Evolutionary conservation across 371 early-diverging fungal genomes (phyloP).

Genomic region (Haplosporangium sp.): DNA sequence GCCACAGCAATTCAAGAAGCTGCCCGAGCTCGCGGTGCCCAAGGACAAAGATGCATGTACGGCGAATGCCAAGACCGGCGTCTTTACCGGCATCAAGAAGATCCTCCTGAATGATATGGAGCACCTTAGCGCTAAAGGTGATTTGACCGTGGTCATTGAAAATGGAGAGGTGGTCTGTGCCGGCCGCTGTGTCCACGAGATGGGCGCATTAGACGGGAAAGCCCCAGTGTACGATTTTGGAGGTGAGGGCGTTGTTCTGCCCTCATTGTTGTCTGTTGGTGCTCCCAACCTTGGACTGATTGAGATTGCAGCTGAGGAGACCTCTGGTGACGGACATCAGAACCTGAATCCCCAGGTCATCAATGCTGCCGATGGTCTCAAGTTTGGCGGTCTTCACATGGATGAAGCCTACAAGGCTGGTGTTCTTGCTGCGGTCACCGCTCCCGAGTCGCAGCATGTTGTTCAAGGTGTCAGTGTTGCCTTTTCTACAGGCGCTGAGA

Average conservation of each 20-base stretch:
- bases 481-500: constrained; percentile 62
- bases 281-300: constrained; percentile 61
- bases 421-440: constrained; percentile 61
- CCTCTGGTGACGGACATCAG: constrained; percentile 60
- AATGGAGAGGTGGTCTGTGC: constrained; percentile 65
- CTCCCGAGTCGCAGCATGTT: constrained; percentile 56
- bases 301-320: constrained; percentile 67
- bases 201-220: constrained; percentile 25
- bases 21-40: constrained; percentile 22
- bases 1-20: constrained; percentile 27
- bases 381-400: constrained; percentile 64
- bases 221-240: constrained; percentile 48
- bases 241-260: constrained; percentile 50
- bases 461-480: constrained; percentile 65
- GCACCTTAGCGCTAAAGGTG: constrained; percentile 22
- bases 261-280: constrained; percentile 59
- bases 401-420: constrained; percentile 71
- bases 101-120: constrained; percentile 26
- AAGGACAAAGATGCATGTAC: constrained; percentile 36
- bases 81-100: constrained; percentile 53
- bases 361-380: constrained; percentile 65
- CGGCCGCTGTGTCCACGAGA: constrained; percentile 61
- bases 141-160: constrained; percentile 59
- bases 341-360: constrained; percentile 25
- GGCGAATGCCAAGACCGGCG: constrained; percentile 48